Conservation (phyloP, 176 grass and related monocot species). For the Elaeis guineensis region DNA sequence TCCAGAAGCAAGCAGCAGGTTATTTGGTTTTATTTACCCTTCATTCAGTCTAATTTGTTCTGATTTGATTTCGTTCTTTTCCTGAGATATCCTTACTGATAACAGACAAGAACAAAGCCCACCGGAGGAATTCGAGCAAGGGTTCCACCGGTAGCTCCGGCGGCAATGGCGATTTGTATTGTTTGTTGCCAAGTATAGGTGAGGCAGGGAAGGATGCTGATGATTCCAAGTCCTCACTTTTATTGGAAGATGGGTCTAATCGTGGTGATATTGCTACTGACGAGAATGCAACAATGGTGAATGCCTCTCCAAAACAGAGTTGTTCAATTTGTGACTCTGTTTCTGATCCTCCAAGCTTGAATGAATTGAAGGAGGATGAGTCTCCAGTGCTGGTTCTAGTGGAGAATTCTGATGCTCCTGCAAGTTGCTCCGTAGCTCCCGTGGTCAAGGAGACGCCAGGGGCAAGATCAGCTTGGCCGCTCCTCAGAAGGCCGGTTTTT, state of each 20-base stretch:
- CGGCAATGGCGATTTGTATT: constrained; percentile 37
- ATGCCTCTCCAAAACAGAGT: constrained; percentile 32
- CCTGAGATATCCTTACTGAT: not conserved
- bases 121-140: constrained; percentile 29
- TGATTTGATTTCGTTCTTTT: not conserved
- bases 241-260: constrained; percentile 9
- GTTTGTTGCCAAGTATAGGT: constrained; percentile 27
- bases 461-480: constrained; percentile 35
- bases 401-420: constrained; percentile 24
- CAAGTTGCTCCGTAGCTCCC: constrained; percentile 27
- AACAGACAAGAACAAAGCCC: constrained; percentile 7
- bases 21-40: constrained; percentile 3
- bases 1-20: constrained; percentile 47
- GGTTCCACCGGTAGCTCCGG: constrained; percentile 27
- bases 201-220: constrained; percentile 29
- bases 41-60: not conserved
- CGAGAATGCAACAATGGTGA: constrained; percentile 19
- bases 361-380: constrained; percentile 19
- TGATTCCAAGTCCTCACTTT: constrained; percentile 36
- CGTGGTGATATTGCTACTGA: constrained; percentile 22
- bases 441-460: constrained; percentile 32
- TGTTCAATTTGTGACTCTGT: constrained; percentile 15
- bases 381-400: constrained; percentile 3
- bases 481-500: constrained; percentile 49
- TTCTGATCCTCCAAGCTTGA: constrained; percentile 11